Evolutionary conservation across 1,284 basidiomycete species (phyloP).

Genomic region (Tremellales sp.): DNA sequence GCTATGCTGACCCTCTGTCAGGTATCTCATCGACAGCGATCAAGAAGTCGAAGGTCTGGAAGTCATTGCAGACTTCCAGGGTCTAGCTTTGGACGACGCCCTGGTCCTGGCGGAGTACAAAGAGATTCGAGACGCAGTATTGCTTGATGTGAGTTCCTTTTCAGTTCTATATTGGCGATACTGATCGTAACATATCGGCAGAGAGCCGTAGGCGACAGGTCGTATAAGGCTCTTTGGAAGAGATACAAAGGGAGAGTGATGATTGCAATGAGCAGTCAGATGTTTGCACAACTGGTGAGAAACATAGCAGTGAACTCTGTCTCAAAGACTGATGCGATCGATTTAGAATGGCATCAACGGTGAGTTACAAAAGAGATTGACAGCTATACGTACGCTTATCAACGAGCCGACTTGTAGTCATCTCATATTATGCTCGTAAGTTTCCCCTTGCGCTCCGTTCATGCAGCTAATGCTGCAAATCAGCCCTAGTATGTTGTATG

Average conservation of each 20-base stretch:
- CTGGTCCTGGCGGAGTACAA: constrained; percentile 78
- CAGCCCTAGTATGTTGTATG: constrained; percentile 27
- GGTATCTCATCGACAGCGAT: constrained; percentile 89
- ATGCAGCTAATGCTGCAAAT: constrained; percentile 3
- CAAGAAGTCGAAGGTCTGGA: constrained; percentile 79
- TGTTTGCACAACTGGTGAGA: constrained; percentile 86
- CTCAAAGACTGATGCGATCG: constrained; percentile 1
- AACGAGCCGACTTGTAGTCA: constrained; percentile 56
- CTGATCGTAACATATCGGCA: constrained; percentile 6
- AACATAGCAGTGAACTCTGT: background rate
- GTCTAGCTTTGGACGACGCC: constrained; percentile 69
- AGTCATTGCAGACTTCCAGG: constrained; percentile 87
- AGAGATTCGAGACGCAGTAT: constrained; percentile 87
- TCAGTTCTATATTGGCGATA: background rate
- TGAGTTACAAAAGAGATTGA: constrained; percentile 61
- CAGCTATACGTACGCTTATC: constrained; percentile 61
- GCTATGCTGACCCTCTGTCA: constrained; percentile 31
- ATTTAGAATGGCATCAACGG: constrained; percentile 82
- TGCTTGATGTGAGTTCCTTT: constrained; percentile 61
- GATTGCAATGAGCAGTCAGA: constrained; percentile 96
- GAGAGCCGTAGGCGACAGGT: constrained; percentile 72
- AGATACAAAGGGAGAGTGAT: constrained; percentile 84
- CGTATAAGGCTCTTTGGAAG: constrained; percentile 81
- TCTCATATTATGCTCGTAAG: constrained; percentile 85
- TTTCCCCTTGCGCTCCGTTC: constrained; percentile 48